Conservation (phyloP, 2,329 filamentous ascomycete species). For the Claviceps quebecensis region DNA sequence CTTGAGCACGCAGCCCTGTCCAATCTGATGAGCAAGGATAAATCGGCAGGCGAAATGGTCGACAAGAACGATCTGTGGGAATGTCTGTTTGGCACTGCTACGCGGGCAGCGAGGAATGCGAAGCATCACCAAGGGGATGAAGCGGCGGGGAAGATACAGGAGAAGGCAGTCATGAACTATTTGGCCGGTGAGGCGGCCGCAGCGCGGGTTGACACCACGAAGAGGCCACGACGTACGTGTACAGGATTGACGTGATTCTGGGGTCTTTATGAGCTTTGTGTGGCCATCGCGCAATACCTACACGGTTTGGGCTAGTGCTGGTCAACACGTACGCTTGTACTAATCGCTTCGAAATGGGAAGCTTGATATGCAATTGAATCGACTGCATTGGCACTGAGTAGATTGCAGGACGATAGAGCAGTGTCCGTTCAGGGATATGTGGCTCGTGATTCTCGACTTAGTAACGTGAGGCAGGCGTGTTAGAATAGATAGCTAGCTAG, state of each 20-base stretch:
- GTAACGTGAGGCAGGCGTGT: no score
- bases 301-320: no score
- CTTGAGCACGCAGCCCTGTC: constrained; percentile 59
- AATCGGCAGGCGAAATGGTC: constrained; percentile 66
- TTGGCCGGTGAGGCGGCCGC: constrained; percentile 31
- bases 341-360: no score
- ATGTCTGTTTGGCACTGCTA: constrained; percentile 62
- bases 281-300: not conserved
- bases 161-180: constrained; percentile 25
- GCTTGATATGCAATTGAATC: no score
- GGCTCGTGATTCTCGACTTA: no score
- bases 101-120: constrained; percentile 9
- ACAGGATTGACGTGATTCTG: not conserved
- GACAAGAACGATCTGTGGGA: constrained; percentile 70
- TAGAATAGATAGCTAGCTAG: no score
- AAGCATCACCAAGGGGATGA: constrained; percentile 9
- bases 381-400: no score
- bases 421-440: no score
- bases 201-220: not conserved
- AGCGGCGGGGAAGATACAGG: constrained; percentile 16
- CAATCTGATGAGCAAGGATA: constrained; percentile 56
- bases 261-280: not conserved
- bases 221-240: not conserved
- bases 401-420: no score
- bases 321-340: no score